Evolutionary conservation across 2,329 filamentous ascomycete genomes (phyloP), one percentile per base, ranked within the genome.

Genomic region (Epichloe gansuensis): DNA sequence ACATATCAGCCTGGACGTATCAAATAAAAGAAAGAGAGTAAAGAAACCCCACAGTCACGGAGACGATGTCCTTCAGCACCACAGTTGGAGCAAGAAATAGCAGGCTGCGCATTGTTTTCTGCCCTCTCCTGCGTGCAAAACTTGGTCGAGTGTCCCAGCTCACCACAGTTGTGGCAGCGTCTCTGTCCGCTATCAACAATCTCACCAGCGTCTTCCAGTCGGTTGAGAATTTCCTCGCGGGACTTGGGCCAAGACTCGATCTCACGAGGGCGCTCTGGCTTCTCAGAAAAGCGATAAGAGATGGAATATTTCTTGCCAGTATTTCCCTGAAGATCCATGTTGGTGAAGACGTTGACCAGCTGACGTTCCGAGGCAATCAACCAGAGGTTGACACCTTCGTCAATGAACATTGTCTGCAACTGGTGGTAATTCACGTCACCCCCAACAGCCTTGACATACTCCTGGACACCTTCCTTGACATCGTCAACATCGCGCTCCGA

Each of bases 271-370:
- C 81, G 77, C 21, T 69, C 64, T 0, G 83, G 77, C 57, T 78
- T 78, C 35, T 74, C 66, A 1, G 72, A 73, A 58, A 82, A 80
- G 47, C 84, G 78, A 61, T 82, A 81, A 0, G 77, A 78, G 48
- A 87, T 71, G 1, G 75, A 76, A 58, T 76, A 87, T 62, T 81
- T 81, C 65, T 81, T 81, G 53, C 76, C 75, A 21, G 84, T 69
- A 55, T 84, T 78, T 5, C 84, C 84, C 60, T 87, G 82, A 1
- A 87, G 69, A 56, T 87, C 82, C 78, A 87, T 84, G 66, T 85
- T 83, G 54, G 81, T 85, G 57, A 82, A 75, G 5, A 80, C 79
- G 1, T 68, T 61, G 0, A 85, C 64, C 5, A 73, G 63, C 36
- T 76, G 67, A 57, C 78, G 76, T 69, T 85, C 77, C 5, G 78